These are phyloP conservation scores for Penicillium soppii DNA, from an alignment of 495 filamentous ascomycete genomes.

Conservation along the genomic window DNA sequence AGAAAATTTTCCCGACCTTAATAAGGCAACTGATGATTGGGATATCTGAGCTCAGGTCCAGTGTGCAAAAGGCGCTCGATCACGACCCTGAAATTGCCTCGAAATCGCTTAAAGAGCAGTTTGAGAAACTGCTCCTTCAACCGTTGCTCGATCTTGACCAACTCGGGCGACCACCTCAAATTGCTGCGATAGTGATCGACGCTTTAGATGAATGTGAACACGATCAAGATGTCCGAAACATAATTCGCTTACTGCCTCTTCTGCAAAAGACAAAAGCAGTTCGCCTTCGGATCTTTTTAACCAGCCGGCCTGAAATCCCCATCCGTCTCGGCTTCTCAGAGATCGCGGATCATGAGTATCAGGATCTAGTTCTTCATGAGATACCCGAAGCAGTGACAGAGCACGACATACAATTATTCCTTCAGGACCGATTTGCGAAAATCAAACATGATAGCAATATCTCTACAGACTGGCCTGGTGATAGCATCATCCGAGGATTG, in stretches of 20 bases:
- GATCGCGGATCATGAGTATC: slow-evolving; percentile 16
- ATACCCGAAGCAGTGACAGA: slow-evolving; percentile 20
- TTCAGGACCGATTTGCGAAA: slow-evolving; percentile 23
- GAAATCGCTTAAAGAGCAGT: slow-evolving; percentile 46
- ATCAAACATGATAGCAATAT: slow-evolving; percentile 16
- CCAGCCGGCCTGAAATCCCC: slow-evolving; percentile 46
- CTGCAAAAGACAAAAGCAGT: slow-evolving; percentile 13
- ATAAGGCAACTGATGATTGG: slow-evolving; percentile 35
- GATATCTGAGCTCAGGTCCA: slow-evolving; percentile 23
- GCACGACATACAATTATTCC: slow-evolving; percentile 29
- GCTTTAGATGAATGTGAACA: slow-evolving; percentile 53
- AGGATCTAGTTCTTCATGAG: slow-evolving; percentile 30
- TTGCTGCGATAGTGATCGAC: slow-evolving; percentile 45
- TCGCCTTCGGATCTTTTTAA: slow-evolving; percentile 33
- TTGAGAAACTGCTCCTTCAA: slow-evolving; percentile 46
- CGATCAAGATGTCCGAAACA: slow-evolving; percentile 33
- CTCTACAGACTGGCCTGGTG: slow-evolving; percentile 39
- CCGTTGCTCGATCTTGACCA: slow-evolving; percentile 24
- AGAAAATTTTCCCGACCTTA: slow-evolving; percentile 46
- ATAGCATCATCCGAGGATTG: slow-evolving; percentile 10
- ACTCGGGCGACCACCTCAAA: background rate
- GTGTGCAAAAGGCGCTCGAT: slow-evolving; percentile 38
- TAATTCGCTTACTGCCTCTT: slow-evolving; percentile 37
- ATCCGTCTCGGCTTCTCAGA: slow-evolving; percentile 34
- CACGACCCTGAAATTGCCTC: slow-evolving; percentile 30